Conservation (phyloP, 192 early-diverging fungal genomes). For the Coemansia furcata region DNA sequence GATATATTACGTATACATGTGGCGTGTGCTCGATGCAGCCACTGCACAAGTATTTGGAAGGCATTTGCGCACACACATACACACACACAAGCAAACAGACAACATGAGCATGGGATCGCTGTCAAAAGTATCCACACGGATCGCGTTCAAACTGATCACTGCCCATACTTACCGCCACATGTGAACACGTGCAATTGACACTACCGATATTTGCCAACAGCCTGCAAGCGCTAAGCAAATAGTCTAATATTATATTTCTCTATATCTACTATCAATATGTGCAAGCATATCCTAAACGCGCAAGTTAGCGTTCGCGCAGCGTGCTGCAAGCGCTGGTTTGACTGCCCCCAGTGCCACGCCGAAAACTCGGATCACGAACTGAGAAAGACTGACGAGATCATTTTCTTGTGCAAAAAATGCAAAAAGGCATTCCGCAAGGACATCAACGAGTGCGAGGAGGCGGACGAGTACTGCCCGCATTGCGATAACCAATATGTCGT, state of each 20-base stretch:
- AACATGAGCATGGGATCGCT: neutral
- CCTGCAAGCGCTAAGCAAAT: neutral
- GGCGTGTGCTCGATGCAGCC: neutral
- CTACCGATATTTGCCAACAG: neutral
- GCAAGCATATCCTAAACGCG: slow-evolving; percentile 97
- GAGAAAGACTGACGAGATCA: slow-evolving; percentile 83
- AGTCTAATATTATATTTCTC: neutral
- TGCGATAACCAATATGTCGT: slow-evolving; percentile 98
- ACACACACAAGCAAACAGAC: neutral
- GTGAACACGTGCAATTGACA: neutral
- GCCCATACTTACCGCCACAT: neutral
- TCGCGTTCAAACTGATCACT: neutral
- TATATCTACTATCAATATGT: slow-evolving; percentile 55
- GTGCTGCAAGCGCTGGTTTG: slow-evolving; percentile 96
- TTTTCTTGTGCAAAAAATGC: slow-evolving; percentile 98
- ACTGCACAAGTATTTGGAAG: too few relatives aligned
- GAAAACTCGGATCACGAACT: slow-evolving; percentile 75
- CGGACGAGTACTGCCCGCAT: slow-evolving; percentile 96
- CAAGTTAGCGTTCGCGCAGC: slow-evolving; percentile 91
- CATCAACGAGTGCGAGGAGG: slow-evolving; percentile 81
- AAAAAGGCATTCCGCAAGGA: slow-evolving; percentile 98
- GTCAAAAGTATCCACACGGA: neutral
- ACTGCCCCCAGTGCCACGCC: slow-evolving; percentile 93
- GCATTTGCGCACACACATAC: neutral
- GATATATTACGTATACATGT: neutral